phyloP scores from a whole-genome alignment of 2,329 filamentous ascomycete genomes.

The Ophiostoma perfectum region DNA sequence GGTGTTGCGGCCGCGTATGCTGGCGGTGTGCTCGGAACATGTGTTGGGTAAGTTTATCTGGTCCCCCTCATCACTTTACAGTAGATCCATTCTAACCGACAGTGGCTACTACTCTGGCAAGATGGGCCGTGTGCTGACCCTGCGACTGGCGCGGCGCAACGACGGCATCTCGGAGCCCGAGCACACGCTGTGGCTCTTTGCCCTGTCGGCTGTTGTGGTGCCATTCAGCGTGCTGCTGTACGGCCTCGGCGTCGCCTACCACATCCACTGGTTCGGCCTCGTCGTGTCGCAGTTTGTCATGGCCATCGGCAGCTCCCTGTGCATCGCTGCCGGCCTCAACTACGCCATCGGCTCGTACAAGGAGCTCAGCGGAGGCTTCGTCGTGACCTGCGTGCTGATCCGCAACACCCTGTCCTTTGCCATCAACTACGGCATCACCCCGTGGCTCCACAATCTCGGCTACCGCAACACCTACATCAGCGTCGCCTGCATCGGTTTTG shows the following conservation, averaged over 20 bases:
- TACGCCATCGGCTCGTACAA: conserved; percentile 41
- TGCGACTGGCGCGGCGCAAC: conserved; percentile 38
- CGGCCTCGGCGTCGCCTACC: conserved; percentile 43
- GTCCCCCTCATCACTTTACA: not conserved
- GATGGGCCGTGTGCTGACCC: conserved; percentile 26
- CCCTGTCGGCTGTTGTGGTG: conserved; percentile 28
- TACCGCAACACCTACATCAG: conserved; percentile 25
- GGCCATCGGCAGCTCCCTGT: conserved; percentile 37
- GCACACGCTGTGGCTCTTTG: conserved; percentile 31
- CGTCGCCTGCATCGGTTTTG: conserved; percentile 12
- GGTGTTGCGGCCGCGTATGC: conserved; percentile 27
- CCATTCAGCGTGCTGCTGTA: conserved; percentile 40
- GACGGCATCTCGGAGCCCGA: conserved; percentile 36
- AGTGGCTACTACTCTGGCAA: conserved; percentile 25
- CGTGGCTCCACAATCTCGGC: conserved; percentile 29
- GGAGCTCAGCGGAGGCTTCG: conserved; percentile 29
- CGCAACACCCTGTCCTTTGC: conserved; percentile 31
- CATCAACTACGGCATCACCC: conserved; percentile 34
- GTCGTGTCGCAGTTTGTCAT: conserved; percentile 37
- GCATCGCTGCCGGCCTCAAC: conserved; percentile 29
- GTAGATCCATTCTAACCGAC: conserved; percentile 21
- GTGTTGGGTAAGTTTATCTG: conserved; percentile 9
- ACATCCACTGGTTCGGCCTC: conserved; percentile 40
- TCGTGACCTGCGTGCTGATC: conserved; percentile 29
- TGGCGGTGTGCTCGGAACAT: conserved; percentile 11